A percentile compares a stretch with the other conserved stretches of the same genome.
phyloP scores from a whole-genome alignment of 2,329 filamentous ascomycete species.

The Ophiostoma perfectum region DNA sequence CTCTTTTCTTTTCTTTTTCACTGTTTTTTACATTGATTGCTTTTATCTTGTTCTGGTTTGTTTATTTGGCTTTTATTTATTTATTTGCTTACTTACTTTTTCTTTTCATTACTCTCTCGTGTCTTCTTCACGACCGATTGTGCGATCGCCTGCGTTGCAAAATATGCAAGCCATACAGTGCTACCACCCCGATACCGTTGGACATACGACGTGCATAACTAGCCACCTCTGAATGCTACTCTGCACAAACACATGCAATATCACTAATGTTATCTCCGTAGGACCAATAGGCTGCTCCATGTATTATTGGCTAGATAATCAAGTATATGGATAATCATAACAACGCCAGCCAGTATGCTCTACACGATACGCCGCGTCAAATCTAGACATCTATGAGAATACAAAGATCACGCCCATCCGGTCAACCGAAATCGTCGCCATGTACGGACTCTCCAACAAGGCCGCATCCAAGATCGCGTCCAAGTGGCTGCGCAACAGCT shows the following conservation, averaged over 20 bases:
- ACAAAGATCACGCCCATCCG: constrained; percentile 85
- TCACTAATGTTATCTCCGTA: not conserved
- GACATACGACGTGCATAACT: not conserved
- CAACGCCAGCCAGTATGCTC: not conserved
- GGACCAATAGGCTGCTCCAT: no score
- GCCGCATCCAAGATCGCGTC: constrained; percentile 84
- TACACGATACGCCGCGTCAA: not conserved
- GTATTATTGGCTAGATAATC: not conserved
- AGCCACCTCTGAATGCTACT: constrained; percentile 1
- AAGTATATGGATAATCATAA: not conserved
- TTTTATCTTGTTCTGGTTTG: not conserved
- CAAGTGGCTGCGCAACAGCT: constrained; percentile 77
- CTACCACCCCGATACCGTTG: not conserved
- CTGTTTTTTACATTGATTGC: not conserved
- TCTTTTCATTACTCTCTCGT: no score
- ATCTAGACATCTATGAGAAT: constrained; percentile 44
- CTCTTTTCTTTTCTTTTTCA: not conserved
- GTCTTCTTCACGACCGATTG: no score
- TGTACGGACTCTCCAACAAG: constrained; percentile 82
- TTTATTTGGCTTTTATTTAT: not conserved
- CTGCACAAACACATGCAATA: constrained; percentile 4
- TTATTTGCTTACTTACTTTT: no score
- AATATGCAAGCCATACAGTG: no score
- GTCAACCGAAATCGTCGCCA: constrained; percentile 89
- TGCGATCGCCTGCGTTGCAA: no score